Percentiles rank a stretch among this genome's conserved stretches.
phyloP scores from a whole-genome alignment of 2,329 filamentous ascomycete genomes.

The Neopestalotiopsis rosae region DNA sequence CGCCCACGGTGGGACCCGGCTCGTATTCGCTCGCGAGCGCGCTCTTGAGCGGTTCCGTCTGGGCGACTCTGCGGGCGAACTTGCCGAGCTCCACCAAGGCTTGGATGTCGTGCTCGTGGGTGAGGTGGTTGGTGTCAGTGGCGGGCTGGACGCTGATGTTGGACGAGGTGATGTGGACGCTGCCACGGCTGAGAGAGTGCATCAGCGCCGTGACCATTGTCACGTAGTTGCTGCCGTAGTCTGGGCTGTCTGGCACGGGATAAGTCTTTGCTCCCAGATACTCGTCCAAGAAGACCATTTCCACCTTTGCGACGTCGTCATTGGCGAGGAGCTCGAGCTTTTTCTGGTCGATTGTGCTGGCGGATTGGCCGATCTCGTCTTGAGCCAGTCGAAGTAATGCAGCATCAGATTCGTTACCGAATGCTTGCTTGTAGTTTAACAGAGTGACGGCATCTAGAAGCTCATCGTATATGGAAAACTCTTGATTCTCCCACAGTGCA shows the following conservation, averaged over 20 bases:
- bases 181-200: slow-evolving; percentile 42
- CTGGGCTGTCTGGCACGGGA: slow-evolving; percentile 26
- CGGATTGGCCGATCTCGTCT: slow-evolving; percentile 32
- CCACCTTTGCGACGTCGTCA: slow-evolving; percentile 43
- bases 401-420: slow-evolving; percentile 35
- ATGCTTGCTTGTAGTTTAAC: slow-evolving; percentile 45
- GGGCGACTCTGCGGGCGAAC: slow-evolving; percentile 5
- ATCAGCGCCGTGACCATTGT: slow-evolving; percentile 33
- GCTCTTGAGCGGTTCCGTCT: slow-evolving; percentile 8
- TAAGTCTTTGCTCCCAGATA: slow-evolving; percentile 48
- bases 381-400: slow-evolving; percentile 38
- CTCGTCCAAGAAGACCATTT: slow-evolving; percentile 50
- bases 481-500: slow-evolving; percentile 37
- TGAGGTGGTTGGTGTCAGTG: slow-evolving; percentile 45
- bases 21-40: slow-evolving; percentile 14
- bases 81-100: slow-evolving; percentile 37
- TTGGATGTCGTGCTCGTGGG: slow-evolving; percentile 32
- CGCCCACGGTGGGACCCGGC: slow-evolving; percentile 3
- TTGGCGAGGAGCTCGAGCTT: slow-evolving; percentile 46
- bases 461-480: slow-evolving; percentile 44
- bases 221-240: slow-evolving; percentile 37
- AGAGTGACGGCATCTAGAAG: slow-evolving; percentile 45
- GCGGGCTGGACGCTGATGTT: slow-evolving; percentile 40
- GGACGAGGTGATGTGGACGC: slow-evolving; percentile 44
- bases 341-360: slow-evolving; percentile 40